Conservation (phyloP, 2,329 filamentous ascomycete genomes). For the Fonsecaea pugnacius region DNA sequence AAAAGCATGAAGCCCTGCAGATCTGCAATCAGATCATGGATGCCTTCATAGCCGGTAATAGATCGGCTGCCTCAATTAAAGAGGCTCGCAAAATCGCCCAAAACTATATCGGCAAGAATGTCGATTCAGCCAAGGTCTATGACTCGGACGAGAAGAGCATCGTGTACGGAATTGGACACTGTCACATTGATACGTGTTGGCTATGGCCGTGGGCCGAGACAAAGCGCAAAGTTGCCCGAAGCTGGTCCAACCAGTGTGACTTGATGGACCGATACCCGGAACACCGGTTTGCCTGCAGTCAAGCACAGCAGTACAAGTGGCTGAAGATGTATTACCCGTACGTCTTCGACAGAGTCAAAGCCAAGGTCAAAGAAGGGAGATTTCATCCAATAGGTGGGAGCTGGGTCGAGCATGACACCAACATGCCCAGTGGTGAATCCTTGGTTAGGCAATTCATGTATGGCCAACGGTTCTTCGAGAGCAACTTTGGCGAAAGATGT, state of each 20-base stretch:
- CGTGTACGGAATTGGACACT: conserved; percentile 90
- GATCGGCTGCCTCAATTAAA: conserved; percentile 72
- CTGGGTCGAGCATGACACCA: conserved; percentile 99
- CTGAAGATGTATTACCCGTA: conserved; percentile 85
- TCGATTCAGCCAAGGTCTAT: conserved; percentile 85
- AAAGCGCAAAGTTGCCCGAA: conserved; percentile 91
- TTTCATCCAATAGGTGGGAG: conserved; percentile 97
- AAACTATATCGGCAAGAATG: conserved; percentile 77
- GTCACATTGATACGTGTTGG: conserved; percentile 98
- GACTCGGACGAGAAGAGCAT: conserved; percentile 72
- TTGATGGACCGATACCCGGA: conserved; percentile 95
- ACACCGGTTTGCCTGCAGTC: conserved; percentile 87
- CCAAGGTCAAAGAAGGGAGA: conserved; percentile 83
- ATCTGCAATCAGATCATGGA: conserved; percentile 89
- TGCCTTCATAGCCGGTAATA: conserved; percentile 78
- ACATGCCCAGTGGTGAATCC: conserved; percentile 93
- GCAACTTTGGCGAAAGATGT: conserved; percentile 84
- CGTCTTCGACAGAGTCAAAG: conserved; percentile 86
- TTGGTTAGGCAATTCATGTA: conserved; percentile 93
- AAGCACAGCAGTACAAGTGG: conserved; percentile 99
- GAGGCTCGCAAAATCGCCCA: conserved; percentile 81
- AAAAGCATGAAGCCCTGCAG: conserved; percentile 83
- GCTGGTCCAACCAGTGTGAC: conserved; percentile 96
- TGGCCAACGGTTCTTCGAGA: conserved; percentile 92
- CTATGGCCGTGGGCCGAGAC: conserved; percentile 98